Conservation (phyloP, 768 basidiomycete genomes). For the Suillus bovinus region DNA sequence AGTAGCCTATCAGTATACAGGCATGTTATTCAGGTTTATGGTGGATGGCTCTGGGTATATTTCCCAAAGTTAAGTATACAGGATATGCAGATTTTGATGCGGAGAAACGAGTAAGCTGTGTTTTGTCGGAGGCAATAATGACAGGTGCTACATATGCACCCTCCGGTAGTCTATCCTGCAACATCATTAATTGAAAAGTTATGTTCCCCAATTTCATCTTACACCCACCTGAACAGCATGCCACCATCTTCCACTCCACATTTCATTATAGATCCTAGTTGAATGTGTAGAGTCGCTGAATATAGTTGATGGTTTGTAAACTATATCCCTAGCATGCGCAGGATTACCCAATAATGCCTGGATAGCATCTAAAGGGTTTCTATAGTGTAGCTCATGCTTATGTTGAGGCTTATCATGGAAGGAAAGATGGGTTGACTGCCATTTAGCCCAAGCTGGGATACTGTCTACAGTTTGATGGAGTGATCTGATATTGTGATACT, state of each 20-base stretch:
- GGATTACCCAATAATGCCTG: slow-evolving; percentile 3
- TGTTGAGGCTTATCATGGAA: slow-evolving; percentile 1
- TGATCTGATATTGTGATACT: slow-evolving; percentile 3
- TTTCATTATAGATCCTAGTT: slow-evolving; percentile 34
- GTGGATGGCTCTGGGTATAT: slow-evolving; percentile 40
- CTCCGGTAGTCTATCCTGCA: not conserved
- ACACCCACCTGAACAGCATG: slow-evolving; percentile 31
- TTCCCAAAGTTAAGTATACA: slow-evolving; percentile 44
- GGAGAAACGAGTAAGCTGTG: slow-evolving; percentile 39
- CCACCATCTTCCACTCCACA: slow-evolving; percentile 41
- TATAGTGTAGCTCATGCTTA: slow-evolving; percentile 6
- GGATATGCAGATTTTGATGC: slow-evolving; percentile 44
- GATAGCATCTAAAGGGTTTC: slow-evolving; percentile 4
- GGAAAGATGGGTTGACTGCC: not conserved
- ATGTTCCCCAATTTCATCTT: slow-evolving; percentile 9
- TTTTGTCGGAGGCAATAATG: slow-evolving; percentile 49
- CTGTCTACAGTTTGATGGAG: slow-evolving; percentile 7
- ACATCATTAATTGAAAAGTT: not conserved
- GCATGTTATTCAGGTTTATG: slow-evolving; percentile 37
- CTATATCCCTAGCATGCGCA: slow-evolving; percentile 17
- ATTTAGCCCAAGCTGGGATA: not conserved
- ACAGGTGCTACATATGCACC: slow-evolving; percentile 40
- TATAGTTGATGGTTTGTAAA: slow-evolving; percentile 31
- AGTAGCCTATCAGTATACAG: slow-evolving; percentile 40
- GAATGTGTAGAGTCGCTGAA: slow-evolving; percentile 17